phyloP scores from a whole-genome alignment of 768 basidiomycete genomes.

The Pleurotus cornucopiae region DNA sequence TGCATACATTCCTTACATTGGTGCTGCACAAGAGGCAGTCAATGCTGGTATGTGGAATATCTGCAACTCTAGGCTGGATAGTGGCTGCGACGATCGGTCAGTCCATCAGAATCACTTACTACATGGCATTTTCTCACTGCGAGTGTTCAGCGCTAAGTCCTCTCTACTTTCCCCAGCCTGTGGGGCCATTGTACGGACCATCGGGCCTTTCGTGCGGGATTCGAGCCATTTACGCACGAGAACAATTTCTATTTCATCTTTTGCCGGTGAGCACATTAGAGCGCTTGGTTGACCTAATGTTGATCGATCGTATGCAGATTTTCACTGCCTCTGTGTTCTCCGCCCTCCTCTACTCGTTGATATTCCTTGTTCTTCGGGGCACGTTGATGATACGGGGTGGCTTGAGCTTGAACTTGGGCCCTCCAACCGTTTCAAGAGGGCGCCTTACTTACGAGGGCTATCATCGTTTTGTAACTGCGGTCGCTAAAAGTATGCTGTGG shows the following conservation, averaged over 20 bases:
- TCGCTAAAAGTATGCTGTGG: conserved; percentile 72
- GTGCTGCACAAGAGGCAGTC: conserved; percentile 54
- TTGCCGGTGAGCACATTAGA: conserved; percentile 46
- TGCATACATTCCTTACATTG: conserved; percentile 67
- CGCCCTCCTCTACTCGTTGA: conserved; percentile 51
- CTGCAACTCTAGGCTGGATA: conserved; percentile 52
- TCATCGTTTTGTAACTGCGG: conserved; percentile 53
- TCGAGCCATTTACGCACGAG: conserved; percentile 31
- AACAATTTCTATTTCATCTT: conserved; percentile 50
- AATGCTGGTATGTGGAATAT: conserved; percentile 36
- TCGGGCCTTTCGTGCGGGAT: conserved; percentile 52
- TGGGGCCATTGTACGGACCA: conserved; percentile 46
- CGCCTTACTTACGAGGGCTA: conserved; percentile 41
- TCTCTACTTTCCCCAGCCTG: conserved; percentile 22
- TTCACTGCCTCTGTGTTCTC: conserved; percentile 54
- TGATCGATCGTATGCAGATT: conserved; percentile 34
- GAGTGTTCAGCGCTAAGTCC: conserved; percentile 28
- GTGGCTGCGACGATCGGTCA: conserved; percentile 45
- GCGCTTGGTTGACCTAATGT: neutral
- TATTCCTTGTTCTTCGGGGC: conserved; percentile 60
- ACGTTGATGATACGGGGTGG: conserved; percentile 47
- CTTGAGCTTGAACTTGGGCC: conserved; percentile 46
- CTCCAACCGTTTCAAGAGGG: conserved; percentile 38
- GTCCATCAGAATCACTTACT: conserved; percentile 11
- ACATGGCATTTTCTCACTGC: neutral